These are phyloP conservation scores for Cicer judaicum DNA, from an alignment of 306 rosid genomes.

Conservation along the genomic window DNA sequence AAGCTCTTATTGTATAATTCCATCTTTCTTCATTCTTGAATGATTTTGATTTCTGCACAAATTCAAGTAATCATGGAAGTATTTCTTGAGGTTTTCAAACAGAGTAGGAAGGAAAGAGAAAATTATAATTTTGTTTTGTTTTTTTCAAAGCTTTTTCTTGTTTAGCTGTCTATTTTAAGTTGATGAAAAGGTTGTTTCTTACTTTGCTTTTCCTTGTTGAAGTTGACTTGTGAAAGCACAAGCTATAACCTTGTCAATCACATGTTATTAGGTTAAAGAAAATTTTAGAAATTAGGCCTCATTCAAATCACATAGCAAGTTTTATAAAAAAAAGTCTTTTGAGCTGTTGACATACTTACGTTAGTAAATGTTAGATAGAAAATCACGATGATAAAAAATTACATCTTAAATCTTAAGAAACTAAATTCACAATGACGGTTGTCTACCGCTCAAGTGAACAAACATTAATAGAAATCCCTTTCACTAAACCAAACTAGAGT, in stretches of 20 bases:
- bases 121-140: neutral
- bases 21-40: neutral
- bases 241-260: slow-evolving; percentile 13
- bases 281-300: slow-evolving; percentile 1
- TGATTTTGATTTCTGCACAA: slow-evolving; percentile 35
- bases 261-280: slow-evolving; percentile 32
- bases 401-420: too few relatives aligned
- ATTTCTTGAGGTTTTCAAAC: neutral
- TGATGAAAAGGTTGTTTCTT: slow-evolving; percentile 57
- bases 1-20: slow-evolving; percentile 30
- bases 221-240: slow-evolving; percentile 48
- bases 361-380: neutral
- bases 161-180: slow-evolving; percentile 60
- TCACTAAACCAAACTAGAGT: neutral
- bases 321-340: slow-evolving; percentile 4
- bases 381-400: too few relatives aligned
- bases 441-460: too few relatives aligned
- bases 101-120: slow-evolving; percentile 6
- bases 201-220: slow-evolving; percentile 44
- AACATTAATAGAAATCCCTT: slow-evolving; percentile 3
- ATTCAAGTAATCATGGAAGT: slow-evolving; percentile 9
- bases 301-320: slow-evolving; percentile 17
- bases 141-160: slow-evolving; percentile 39
- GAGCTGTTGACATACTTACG: slow-evolving; percentile 19
- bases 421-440: too few relatives aligned